Base-by-base conservation (phyloP, 2,329 filamentous ascomycete species). In the Penicillium sp. region DNA sequence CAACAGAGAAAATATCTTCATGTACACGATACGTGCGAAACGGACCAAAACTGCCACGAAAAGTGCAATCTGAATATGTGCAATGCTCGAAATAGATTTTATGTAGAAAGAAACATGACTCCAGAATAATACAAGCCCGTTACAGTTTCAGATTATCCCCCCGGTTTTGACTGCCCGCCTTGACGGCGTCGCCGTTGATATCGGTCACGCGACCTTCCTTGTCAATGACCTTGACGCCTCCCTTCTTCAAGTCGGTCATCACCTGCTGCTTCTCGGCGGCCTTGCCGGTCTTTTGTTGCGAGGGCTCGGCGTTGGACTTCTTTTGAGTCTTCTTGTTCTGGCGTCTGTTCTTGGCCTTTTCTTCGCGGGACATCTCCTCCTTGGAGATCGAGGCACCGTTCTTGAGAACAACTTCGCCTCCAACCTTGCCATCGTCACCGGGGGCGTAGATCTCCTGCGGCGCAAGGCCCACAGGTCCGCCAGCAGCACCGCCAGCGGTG, bases 391-490 rank as follows among this genome's bases (percentile, higher is more conserved):
- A 89, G 65, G 90, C 79, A 22, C 92, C 93, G 66, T 83, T 86
- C 81, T 89, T 92, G 52, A 86, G 81, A 32, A 92, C 83, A 36
- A 96, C 80, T 71, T 96, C 92, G 48, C 86, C 86, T 64, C 82
- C 83, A 43, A 78, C 79, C 13, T 76, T 72, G 4, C 79, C 85
- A 58, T 85, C 83, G 66, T 88, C 86, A 57, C 87, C 86, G n/a
- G 91, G 86, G 66, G 86, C 86, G 79, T 97, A 99, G 24, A 99
- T 82, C 74, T 99, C 94, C 70, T 97, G 94, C 2, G 94, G 94
- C 43, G 94, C 94, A 56, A 99, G 83, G 79, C 89, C 89, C 67
- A 87, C 90, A 24, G 75, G 72, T 31, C 72, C 73, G 24, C 69
- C 69, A 60, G 85, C 79, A 43, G 82, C 83, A 40, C 89, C 90